Base-by-base conservation (phyloP, 768 basidiomycete species). In the Russula dissimulans region DNA sequence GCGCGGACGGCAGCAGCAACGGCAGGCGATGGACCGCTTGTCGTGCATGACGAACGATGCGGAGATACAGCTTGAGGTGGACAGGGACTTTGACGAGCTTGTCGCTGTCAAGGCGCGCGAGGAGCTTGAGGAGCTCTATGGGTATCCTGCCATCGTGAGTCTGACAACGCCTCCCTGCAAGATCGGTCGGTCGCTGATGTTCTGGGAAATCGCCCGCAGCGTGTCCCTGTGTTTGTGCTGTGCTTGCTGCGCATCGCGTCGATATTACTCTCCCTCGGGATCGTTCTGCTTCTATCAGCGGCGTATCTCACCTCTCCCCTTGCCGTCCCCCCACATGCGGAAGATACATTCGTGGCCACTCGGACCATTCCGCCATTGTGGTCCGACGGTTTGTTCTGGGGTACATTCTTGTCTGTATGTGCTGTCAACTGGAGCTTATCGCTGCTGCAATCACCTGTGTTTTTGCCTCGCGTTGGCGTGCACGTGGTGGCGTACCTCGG, bases 41-140 rank as follows among this genome's bases (percentile, higher is more conserved):
- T 17, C 39, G 15, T 14, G 41, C 26, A 5, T 18, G 31, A 5
- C 36, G 54, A 63, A 51, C 26, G 69, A 69, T 18, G 70, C 65
- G 38, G 70, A 68, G 26, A 64, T 71, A 31, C 63, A 66, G 50
- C 53, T 70, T 41, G 81, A 80, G 57, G 77, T 88, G 36, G 84
- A 89, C 60, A 74, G 77, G 44, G 86, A 90, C 68, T 73, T 91
- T 38, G 84, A 89, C 31, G 76, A 81, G 68, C 71, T 92, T 26
- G 69, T 89, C 43, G 74, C 77, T 2, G 70, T 89, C 55, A 85
- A 84, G 66, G 78, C 76, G 18, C 75, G 89, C 44, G 85, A 88
- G 68, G 91, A 92, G 60, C 71, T 93, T 42, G 90, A 91, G 68
- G 82, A 83, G 51, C 77, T 90, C 5, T 91, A 89, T 67, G 90